Evolutionary conservation across 1,139 yeast species (phyloP).

Genomic region (Kodamaea derodonti): DNA sequence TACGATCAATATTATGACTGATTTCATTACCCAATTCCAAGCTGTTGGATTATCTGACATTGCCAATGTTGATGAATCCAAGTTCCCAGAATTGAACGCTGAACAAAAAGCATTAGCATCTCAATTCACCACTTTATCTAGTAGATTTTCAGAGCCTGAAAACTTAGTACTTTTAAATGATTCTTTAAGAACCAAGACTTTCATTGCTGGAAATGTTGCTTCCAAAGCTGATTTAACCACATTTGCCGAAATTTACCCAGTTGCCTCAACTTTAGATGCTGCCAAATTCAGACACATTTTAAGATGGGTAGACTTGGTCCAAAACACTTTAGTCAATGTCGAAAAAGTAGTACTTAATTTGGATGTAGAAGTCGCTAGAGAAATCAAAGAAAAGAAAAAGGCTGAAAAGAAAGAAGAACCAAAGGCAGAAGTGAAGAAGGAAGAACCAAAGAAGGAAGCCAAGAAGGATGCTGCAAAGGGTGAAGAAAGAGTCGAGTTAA

Average conservation of each 20-base stretch:
- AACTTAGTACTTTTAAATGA: constrained; percentile 62
- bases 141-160: constrained; percentile 51
- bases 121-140: constrained; percentile 75
- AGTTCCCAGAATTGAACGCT: constrained; percentile 34
- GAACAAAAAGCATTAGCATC: constrained; percentile 70
- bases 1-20: no score
- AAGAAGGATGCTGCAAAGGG: background rate
- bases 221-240: constrained; percentile 66
- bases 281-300: constrained; percentile 70
- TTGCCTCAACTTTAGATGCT: constrained; percentile 49
- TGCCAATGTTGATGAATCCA: constrained; percentile 21
- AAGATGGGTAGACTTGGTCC: constrained; percentile 89
- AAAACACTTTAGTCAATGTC: constrained; percentile 56
- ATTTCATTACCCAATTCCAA: constrained; percentile 37
- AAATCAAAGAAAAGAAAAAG: constrained; percentile 42
- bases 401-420: constrained; percentile 12
- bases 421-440: constrained; percentile 11
- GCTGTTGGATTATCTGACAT: constrained; percentile 37
- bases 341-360: constrained; percentile 54
- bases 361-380: constrained; percentile 60
- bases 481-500: constrained; percentile 20
- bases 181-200: constrained; percentile 64
- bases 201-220: constrained; percentile 61
- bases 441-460: constrained; percentile 4
- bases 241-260: constrained; percentile 61